Conservation (phyloP, 2,329 filamentous ascomycete species). For the Cladorrhinum sp. region DNA sequence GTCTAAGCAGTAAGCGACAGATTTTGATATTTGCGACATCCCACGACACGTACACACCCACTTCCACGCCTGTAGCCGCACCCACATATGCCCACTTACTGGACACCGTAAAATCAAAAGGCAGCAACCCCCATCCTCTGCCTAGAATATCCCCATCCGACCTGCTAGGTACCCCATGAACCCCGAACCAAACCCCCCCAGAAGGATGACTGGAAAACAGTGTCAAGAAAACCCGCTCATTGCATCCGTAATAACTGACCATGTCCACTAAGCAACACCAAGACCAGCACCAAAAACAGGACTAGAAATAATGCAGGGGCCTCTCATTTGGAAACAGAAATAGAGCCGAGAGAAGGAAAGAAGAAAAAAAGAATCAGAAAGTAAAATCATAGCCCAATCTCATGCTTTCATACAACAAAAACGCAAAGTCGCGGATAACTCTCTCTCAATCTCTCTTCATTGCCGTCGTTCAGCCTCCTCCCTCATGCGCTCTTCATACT, state of each 20-base stretch:
- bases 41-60: background rate
- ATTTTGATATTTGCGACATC: background rate
- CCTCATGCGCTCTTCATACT: conserved; percentile 67
- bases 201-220: background rate
- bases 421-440: background rate
- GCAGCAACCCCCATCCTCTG: conserved; percentile 1
- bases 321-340: background rate
- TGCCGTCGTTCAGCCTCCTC: conserved; percentile 64
- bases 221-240: conserved; percentile 1
- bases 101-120: background rate
- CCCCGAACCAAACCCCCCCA: background rate
- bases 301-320: background rate
- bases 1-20: conserved; percentile 3
- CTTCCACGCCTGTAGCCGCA: background rate
- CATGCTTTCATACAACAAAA: background rate
- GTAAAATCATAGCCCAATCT: background rate
- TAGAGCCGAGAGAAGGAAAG: background rate
- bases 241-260: background rate
- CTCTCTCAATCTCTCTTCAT: background rate
- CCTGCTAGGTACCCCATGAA: background rate
- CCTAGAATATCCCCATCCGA: background rate
- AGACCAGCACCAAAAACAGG: background rate
- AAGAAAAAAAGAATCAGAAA: background rate
- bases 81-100: background rate
- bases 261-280: background rate